Conservation (phyloP, 257 asterid species). For the Nicotiana benthamiana region DNA sequence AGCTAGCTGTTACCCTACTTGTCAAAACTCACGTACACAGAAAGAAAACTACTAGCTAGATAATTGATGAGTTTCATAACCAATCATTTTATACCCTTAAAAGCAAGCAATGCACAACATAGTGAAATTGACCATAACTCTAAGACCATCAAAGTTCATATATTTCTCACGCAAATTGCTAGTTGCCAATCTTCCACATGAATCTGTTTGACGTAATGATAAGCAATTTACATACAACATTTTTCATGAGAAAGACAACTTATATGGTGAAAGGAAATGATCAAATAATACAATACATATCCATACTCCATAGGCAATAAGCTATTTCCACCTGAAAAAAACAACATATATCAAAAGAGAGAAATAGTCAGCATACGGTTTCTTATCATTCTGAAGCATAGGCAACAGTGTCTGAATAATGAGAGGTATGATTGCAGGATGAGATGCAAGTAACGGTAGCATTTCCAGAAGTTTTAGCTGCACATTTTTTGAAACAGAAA, state of each 20-base stretch:
- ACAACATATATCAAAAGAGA: constrained; percentile 6
- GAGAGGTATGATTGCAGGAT: constrained; percentile 83
- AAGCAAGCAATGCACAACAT: neutral
- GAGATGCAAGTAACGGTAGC: constrained; percentile 86
- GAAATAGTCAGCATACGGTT: constrained; percentile 51
- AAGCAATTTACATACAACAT: neutral
- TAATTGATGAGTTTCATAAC: neutral
- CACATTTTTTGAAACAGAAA: constrained; percentile 9
- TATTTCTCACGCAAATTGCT: neutral
- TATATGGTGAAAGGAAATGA: constrained; percentile 1
- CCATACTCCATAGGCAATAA: neutral
- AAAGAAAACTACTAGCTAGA: neutral
- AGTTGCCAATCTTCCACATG: neutral
- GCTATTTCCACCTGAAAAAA: neutral
- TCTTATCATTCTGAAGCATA: constrained; percentile 76
- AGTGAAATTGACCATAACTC: neutral
- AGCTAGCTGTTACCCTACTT: neutral
- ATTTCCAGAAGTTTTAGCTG: constrained; percentile 82
- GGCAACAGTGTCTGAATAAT: constrained; percentile 80
- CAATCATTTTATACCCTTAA: neutral
- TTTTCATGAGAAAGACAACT: neutral
- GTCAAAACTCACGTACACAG: neutral
- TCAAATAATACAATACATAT: neutral
- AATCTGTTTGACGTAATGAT: neutral
- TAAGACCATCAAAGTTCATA: neutral